These are phyloP conservation scores for Lineolata rhizophorae DNA, from an alignment of 495 filamentous ascomycete species.

Conservation along the genomic window DNA sequence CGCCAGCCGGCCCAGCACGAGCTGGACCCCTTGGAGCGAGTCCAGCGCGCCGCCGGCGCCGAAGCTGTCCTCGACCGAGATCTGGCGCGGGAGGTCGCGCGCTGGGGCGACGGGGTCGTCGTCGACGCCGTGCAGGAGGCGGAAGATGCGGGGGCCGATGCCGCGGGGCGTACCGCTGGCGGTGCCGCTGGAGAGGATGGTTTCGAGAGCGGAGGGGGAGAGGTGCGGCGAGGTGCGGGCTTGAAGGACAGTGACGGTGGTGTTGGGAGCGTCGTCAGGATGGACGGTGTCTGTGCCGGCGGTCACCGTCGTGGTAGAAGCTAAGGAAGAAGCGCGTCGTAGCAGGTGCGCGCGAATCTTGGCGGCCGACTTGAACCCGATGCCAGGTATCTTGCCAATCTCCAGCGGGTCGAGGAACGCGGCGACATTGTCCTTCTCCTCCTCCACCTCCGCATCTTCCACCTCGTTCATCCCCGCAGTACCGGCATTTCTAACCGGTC, in stretches of 20 bases:
- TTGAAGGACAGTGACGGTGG: conserved; percentile 38
- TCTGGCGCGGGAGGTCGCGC: conserved; percentile 57
- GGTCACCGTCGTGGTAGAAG: too few relatives aligned
- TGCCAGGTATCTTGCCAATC: conserved; percentile 67
- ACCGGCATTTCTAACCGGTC: too few relatives aligned
- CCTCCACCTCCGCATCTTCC: conserved; percentile 1
- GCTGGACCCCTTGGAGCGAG: conserved; percentile 33
- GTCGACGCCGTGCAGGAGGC: conserved; percentile 39
- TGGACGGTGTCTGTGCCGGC: too few relatives aligned
- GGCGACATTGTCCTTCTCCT: conserved; percentile 26
- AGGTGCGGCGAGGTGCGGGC: conserved; percentile 39
- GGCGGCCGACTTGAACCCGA: conserved; percentile 58
- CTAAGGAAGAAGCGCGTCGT: too few relatives aligned
- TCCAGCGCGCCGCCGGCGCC: conserved; percentile 30
- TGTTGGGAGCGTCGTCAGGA: conserved; percentile 26
- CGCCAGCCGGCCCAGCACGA: conserved; percentile 39
- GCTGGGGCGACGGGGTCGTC: conserved; percentile 44
- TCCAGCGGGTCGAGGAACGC: conserved; percentile 54
- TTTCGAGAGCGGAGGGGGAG: conserved; percentile 34
- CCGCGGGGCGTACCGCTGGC: conserved; percentile 46
- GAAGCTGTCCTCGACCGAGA: conserved; percentile 89
- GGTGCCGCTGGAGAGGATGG: conserved; percentile 42
- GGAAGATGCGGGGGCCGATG: conserved; percentile 40
- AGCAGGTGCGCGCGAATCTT: conserved; percentile 39
- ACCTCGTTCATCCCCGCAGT: too few relatives aligned